Evolutionary conservation across 164 flowering plant species (phyloP), one percentile per base, ranked within the genome.

Genomic region (Macadamia integrifolia): DNA sequence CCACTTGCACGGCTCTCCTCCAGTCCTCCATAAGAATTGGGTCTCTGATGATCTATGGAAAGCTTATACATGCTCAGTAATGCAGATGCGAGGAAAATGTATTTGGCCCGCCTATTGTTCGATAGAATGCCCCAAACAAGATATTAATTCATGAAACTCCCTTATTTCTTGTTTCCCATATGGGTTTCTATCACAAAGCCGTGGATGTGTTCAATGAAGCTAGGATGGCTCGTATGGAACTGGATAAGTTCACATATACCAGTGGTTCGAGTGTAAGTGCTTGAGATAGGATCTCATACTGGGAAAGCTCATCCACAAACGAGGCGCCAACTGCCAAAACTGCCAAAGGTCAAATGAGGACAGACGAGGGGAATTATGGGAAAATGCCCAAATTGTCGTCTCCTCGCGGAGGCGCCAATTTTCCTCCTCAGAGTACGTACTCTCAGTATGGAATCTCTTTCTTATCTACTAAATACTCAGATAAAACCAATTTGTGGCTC

Each of bases 11-110:
- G n/a, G 73, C 76, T 59, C 70, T 82, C 30, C 61, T 86, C 12
- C 80, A 82, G 62, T 70, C 77, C 56, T 74, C 82, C 59, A 64
- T 72, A 9, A 76, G 60, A 71, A 28, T 77, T 29, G 73, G 76
- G 18, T 79, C 76, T 50, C 18, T 72, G 44, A 62, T 72, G 44
- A 62, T 74, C 62, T 78, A 63, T 14, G 87, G 88, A 0, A 80
- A 84, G 71, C 80, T 86, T 13, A 76, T 77, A 1, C 90, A 86
- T 58, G 66, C 77, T 68, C 86, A 79, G 83, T 85, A 87, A 61
- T 76, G 75, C 14, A 87, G 83, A 74, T 74, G 75, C 29, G 76
- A 80, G 0, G 78, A 23, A 79, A 29, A 57, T 79, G 61, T 72
- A 62, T 43, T 12, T 40, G 17, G 86, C 83, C 11, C 73, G 53